These are phyloP conservation scores for Dictyostelium capitatum DNA, from an alignment of 78 protist genomes.

Conservation along the genomic window DNA sequence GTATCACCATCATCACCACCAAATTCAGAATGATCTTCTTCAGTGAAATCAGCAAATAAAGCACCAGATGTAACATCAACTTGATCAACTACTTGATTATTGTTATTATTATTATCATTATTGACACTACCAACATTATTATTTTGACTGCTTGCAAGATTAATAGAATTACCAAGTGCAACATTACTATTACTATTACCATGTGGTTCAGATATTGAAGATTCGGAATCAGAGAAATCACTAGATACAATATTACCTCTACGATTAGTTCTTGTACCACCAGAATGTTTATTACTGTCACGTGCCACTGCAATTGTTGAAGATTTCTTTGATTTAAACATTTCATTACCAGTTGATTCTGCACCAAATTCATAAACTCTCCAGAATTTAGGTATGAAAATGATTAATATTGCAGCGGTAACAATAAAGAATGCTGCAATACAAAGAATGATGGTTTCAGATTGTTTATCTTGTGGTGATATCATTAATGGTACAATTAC, in stretches of 20 bases:
- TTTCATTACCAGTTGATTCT: not conserved
- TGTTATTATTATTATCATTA: no score
- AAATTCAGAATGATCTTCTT: slow-evolving; percentile 1
- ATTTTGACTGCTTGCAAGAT: not conserved
- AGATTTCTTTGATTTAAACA: not conserved
- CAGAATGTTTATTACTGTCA: not conserved
- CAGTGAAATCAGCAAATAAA: slow-evolving; percentile 30
- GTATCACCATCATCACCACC: not conserved
- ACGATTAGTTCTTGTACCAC: not conserved
- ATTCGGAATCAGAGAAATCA: slow-evolving; percentile 27
- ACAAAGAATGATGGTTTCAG: slow-evolving; percentile 35
- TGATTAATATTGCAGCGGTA: not conserved
- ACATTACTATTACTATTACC: no score
- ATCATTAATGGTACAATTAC: slow-evolving; percentile 28
- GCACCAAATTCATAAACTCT: slow-evolving; percentile 22
- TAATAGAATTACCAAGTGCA: not conserved
- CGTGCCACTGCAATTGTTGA: not conserved
- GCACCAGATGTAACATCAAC: not conserved
- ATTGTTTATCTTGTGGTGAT: slow-evolving; percentile 13
- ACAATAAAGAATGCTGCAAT: slow-evolving; percentile 35
- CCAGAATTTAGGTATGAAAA: slow-evolving; percentile 50
- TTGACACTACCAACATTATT: no score
- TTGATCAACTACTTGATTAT: not conserved
- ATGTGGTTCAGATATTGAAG: not conserved
- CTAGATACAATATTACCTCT: not conserved